phyloP scores from a whole-genome alignment of 306 rosid species.

The Dryas octopetala region DNA sequence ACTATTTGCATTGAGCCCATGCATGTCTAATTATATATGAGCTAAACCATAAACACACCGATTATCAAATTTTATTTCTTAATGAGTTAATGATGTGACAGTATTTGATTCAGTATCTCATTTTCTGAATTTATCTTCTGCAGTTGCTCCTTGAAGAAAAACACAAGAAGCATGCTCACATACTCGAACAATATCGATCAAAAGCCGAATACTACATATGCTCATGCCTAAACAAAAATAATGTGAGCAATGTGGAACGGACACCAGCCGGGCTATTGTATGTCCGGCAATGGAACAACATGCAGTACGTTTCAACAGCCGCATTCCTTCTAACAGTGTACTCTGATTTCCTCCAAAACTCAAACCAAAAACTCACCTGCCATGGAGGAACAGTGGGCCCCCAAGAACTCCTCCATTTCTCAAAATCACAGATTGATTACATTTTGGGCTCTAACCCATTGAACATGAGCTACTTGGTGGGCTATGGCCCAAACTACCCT shows the following conservation, averaged over 20 bases:
- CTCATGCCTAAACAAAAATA: conserved; percentile 83
- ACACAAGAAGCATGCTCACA: conserved; percentile 43
- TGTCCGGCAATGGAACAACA: conserved; percentile 91
- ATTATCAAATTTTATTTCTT: too few species aligned
- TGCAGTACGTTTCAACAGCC: conserved; percentile 94
- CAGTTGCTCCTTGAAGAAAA: conserved; percentile 68
- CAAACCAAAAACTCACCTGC: conserved; percentile 61
- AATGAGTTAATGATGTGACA: too few species aligned
- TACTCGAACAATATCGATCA: conserved; percentile 58
- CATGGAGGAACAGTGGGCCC: conserved; percentile 33
- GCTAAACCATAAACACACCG: too few species aligned
- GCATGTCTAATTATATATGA: too few species aligned
- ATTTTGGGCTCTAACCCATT: conserved; percentile 80
- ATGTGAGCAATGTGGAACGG: conserved; percentile 50
- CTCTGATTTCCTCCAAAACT: conserved; percentile 58
- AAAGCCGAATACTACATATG: conserved; percentile 88
- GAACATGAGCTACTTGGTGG: conserved; percentile 92
- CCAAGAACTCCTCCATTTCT: conserved; percentile 49
- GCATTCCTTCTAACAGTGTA: conserved; percentile 71
- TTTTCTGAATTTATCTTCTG: not conserved
- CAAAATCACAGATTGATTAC: conserved; percentile 80
- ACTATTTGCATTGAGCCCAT: too few species aligned
- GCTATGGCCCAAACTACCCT: conserved; percentile 70
- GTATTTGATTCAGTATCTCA: not conserved
- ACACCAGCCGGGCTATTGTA: conserved; percentile 83